These are phyloP conservation scores for Rheum nobile DNA, from an alignment of 148 eudicot genomes.

Conservation along the genomic window DNA sequence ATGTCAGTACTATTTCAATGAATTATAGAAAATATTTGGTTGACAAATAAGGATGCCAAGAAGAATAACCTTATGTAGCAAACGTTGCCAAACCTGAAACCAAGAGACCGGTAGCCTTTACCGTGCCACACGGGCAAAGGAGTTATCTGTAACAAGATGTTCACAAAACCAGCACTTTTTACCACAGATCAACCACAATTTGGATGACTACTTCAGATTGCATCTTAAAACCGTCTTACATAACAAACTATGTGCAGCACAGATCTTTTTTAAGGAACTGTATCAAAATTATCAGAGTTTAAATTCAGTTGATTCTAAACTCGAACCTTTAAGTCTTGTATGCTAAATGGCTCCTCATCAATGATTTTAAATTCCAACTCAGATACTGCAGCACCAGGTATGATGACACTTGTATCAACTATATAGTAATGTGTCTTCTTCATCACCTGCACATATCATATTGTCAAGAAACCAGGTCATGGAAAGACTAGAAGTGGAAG, in stretches of 20 bases:
- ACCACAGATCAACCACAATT: background rate
- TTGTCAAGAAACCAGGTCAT: background rate
- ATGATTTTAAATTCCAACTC: conserved; percentile 76
- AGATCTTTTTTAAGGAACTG: background rate
- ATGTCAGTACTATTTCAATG: background rate
- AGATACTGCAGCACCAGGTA: conserved; percentile 96
- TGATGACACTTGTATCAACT: conserved; percentile 71
- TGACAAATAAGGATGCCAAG: background rate
- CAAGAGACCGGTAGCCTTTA: conserved; percentile 74
- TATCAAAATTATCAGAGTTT: background rate
- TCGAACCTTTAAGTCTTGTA: conserved; percentile 70
- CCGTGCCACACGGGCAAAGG: conserved; percentile 99
- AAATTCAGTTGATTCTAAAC: background rate
- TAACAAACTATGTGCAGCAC: background rate
- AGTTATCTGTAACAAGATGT: conserved; percentile 40
- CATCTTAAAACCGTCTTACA: background rate
- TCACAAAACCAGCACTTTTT: too few relatives aligned
- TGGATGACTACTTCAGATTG: background rate
- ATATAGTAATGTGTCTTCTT: conserved; percentile 95
- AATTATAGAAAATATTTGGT: background rate
- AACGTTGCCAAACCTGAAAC: conserved; percentile 78
- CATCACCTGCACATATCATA: conserved; percentile 62
- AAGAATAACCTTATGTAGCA: conserved; percentile 73
- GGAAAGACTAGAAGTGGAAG: background rate
- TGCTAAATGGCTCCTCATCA: conserved; percentile 64